Evolutionary conservation across 768 basidiomycete species (phyloP).

Genomic region (Lentinula raphanica): DNA sequence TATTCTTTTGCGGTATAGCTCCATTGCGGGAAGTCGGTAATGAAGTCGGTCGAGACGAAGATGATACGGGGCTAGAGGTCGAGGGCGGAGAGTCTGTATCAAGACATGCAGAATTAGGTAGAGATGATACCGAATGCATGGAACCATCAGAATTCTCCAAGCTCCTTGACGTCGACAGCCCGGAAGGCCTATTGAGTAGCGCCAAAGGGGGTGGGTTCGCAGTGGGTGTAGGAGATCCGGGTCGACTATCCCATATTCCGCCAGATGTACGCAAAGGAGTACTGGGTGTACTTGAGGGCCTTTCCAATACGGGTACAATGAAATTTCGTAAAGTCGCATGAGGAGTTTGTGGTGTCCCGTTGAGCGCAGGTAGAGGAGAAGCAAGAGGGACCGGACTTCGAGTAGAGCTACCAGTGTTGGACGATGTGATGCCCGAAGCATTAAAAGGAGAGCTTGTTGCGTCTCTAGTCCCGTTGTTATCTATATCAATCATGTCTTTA

Average conservation of each 20-base stretch:
- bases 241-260: slow-evolving; percentile 56
- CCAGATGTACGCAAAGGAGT: slow-evolving; percentile 36
- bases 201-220: not conserved
- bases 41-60: slow-evolving; percentile 15
- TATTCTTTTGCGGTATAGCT: slow-evolving; percentile 60
- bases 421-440: not conserved
- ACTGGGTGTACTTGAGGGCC: slow-evolving; percentile 69
- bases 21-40: slow-evolving; percentile 18
- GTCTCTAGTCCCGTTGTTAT: not conserved
- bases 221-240: slow-evolving; percentile 48
- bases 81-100: slow-evolving; percentile 12
- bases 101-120: not conserved
- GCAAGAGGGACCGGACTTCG: not conserved
- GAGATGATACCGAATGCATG: not conserved
- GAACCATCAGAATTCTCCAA: slow-evolving; percentile 10
- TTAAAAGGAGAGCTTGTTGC: not conserved
- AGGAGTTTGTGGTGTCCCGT: slow-evolving; percentile 12
- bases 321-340: slow-evolving; percentile 23
- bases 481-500: not conserved
- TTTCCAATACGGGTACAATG: slow-evolving; percentile 35
- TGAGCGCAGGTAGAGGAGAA: not conserved
- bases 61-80: too few relatives aligned
- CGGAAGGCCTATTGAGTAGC: slow-evolving; percentile 37
- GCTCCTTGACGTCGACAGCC: slow-evolving; percentile 27
- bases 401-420: not conserved